Evolutionary conservation across 495 filamentous ascomycete genomes (phyloP).

Genomic region (Neurospora sp.): DNA sequence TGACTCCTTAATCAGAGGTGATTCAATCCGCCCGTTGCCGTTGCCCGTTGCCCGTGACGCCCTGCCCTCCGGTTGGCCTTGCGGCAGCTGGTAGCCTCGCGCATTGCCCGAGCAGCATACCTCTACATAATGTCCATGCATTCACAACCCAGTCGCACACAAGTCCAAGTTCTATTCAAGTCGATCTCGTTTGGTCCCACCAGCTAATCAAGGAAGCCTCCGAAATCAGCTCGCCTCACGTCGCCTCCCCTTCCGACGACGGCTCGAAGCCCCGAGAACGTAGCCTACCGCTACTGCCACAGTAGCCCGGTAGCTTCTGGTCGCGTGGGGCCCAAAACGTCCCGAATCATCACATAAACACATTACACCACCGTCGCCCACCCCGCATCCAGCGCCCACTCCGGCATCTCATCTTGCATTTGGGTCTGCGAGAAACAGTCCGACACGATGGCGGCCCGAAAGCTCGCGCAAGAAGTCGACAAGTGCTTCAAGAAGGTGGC

Average conservation of each 20-base stretch:
- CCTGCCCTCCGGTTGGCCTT: neutral
- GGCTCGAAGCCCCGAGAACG: neutral
- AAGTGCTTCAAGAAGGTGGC: slow-evolving; percentile 96
- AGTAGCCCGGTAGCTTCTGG: neutral
- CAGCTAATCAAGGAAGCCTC: neutral
- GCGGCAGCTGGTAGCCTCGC: neutral
- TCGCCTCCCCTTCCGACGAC: neutral
- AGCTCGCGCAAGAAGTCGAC: slow-evolving; percentile 93
- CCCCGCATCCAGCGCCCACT: neutral
- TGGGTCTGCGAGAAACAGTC: neutral
- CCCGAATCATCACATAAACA: neutral
- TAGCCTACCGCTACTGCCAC: slow-evolving; percentile 2
- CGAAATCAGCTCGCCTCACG: neutral
- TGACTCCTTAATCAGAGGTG: neutral
- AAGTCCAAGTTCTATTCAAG: neutral
- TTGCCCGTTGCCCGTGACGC: neutral
- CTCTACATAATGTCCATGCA: neutral
- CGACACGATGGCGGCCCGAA: slow-evolving; percentile 76
- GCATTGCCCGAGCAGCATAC: neutral
- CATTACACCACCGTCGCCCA: neutral
- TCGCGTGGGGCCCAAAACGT: neutral
- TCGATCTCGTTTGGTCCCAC: neutral
- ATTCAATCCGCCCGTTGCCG: neutral
- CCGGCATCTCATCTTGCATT: slow-evolving; percentile 10
- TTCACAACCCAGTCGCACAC: neutral